Evolutionary conservation across 2,329 filamentous ascomycete genomes (phyloP), one percentile per base, ranked within the genome.

Genomic region (Colletotrichum limetticola): DNA sequence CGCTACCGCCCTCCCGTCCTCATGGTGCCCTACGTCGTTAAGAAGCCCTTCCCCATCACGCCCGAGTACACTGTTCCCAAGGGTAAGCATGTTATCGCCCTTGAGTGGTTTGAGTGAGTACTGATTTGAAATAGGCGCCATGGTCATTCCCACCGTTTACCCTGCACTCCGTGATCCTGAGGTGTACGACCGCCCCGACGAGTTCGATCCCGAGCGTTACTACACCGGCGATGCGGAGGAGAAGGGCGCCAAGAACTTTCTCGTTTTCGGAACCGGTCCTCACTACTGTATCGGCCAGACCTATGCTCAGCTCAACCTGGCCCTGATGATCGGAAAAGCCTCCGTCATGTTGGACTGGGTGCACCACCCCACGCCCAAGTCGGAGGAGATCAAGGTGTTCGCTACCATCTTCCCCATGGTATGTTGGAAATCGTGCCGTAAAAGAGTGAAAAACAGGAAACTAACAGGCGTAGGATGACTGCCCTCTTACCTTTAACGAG

Each of bases 331-430:
- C 79, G 95, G 95, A 80, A 98, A 97, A 89, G 95, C 95, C 9
- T 93, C 94, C 76, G 88, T 98, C 82, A 87, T 92, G 80, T 87
- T 98, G 77, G 91, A 98, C 83, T 98, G 96, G 96, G 90, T 92
- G 82, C 97, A 99, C 83, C 91, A 95, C 81, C 85, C 95, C 22
- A 98, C 97, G 12, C 91, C 93, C 0, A 80, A 87, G 72, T 97
- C 94, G 0, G 97, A 99, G 85, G 92, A 97, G 83, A 98, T 99
- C 84, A 96, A 97, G 87, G 96, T 98, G 77, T 99, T 98, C 85
- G 97, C 97, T 53, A 98, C 95, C 32, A 97, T 99, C 78, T 99
- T 99, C 89, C 97, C 97, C 69, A 93, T 93, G 93, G 95, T 97
- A 85, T 83, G 92, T 85, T 64, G 7, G 24, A 22, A 11, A 12